A percentile compares a stretch with the other conserved stretches of the same genome.
phyloP scores from a whole-genome alignment of 176 grass and related monocot genomes.

The Zoysia japonica region DNA sequence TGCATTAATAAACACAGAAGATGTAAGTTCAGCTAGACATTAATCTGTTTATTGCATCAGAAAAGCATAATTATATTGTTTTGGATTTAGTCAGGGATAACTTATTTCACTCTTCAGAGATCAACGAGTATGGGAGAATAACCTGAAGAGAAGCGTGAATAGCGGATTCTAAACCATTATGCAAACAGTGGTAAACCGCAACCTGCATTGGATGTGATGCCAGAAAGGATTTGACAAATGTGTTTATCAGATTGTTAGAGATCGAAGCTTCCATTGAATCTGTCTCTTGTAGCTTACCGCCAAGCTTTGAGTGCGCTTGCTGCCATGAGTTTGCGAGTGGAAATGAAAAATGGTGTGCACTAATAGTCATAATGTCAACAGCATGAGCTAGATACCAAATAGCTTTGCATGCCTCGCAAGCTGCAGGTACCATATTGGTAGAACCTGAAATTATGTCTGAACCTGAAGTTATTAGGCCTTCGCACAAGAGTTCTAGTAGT shows the following conservation, averaged over 20 bases:
- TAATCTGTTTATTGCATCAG: background rate
- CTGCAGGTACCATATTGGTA: slow-evolving; percentile 91
- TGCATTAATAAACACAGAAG: slow-evolving; percentile 17
- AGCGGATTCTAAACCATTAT: slow-evolving; percentile 90
- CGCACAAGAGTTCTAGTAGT: slow-evolving; percentile 67
- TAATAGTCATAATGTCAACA: slow-evolving; percentile 70
- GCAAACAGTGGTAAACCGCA: slow-evolving; percentile 87
- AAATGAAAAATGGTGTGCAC: slow-evolving; percentile 66
- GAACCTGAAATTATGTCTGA: slow-evolving; percentile 69
- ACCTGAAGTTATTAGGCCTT: slow-evolving; percentile 67
- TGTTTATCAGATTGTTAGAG: slow-evolving; percentile 58
- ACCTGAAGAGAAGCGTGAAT: slow-evolving; percentile 91
- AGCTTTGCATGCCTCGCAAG: slow-evolving; percentile 90
- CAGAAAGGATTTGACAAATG: slow-evolving; percentile 71
- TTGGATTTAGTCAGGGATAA: slow-evolving; percentile 3
- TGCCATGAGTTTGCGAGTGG: slow-evolving; percentile 68
- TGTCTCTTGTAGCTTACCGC: slow-evolving; percentile 41
- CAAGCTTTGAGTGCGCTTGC: slow-evolving; percentile 44
- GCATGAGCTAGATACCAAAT: slow-evolving; percentile 93
- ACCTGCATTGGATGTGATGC: slow-evolving; percentile 74
- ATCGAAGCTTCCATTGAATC: slow-evolving; percentile 50
- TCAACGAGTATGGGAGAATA: slow-evolving; percentile 34
- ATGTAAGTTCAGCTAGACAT: slow-evolving; percentile 2
- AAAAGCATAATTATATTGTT: background rate
- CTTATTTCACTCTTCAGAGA: background rate